Base-by-base conservation (phyloP, 1,139 yeast genomes). In the Lizanozyma gosingica region DNA sequence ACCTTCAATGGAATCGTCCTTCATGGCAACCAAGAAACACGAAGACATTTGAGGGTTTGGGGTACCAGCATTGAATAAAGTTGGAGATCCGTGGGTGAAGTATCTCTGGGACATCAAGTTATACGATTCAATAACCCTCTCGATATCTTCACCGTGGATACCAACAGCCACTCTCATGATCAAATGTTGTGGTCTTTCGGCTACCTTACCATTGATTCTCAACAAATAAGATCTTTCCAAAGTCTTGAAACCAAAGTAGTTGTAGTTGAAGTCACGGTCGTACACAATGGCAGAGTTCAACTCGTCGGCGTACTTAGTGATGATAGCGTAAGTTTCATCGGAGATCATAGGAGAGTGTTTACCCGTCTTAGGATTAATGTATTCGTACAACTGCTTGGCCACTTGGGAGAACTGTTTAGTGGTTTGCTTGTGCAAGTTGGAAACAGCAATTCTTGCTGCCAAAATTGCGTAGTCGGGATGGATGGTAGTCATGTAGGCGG, bases 1-100 rank as follows among this genome's bases (percentile, higher is more conserved):
- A 4, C 80, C 80, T 43, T 76, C 80, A 27, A 76, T 73, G 4
- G 80, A 75, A 51, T 76, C 81, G 17, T 71, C 78, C 45, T 73
- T 65, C 78, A 74, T 73, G 11, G 78, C 80, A 14, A 76, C 62
- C 37, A 75, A 58, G 56, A 75, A 76, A 48, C 81, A 76, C 4
- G 80, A 74, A 9, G 80, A 75, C 50, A 75, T 57, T 45, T 58
- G 67, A 14, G 71, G 69, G 38, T 57, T 60, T n/a, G 65, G 62
- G 4, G 77, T 68, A 16, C 79, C 80, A 1, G 79, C 69, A 46
- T 71, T 73, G 55, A 73, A 75, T 42, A 74, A 57, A 0, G 80
- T 75, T 3, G 80, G 80, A 3, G 77, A 71, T 2, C 78, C 79
- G 52, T 74, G 80, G 36, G 73, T 72, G 51, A 74, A 72, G 49